Percentiles rank a stretch among this genome's conserved stretches.
Evolutionary conservation across 176 grass and related monocot species (phyloP).

Genomic region (Melocanna baccifera): DNA sequence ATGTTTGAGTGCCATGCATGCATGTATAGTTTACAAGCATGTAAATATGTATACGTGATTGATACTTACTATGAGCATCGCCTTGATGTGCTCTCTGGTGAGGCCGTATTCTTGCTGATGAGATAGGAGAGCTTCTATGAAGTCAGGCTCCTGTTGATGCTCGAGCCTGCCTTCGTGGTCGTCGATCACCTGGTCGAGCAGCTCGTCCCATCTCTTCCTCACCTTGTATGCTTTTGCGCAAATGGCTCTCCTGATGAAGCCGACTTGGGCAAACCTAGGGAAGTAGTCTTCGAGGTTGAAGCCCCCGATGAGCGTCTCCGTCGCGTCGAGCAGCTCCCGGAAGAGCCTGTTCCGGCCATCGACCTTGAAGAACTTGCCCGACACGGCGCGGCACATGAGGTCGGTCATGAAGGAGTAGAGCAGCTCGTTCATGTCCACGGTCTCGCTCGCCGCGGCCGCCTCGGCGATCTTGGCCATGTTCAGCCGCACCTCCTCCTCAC

Average conservation of each 20-base stretch:
- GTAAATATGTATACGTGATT: too few relatives aligned
- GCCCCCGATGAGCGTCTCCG: neutral
- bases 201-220: conserved; percentile 24
- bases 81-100: neutral
- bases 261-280: neutral
- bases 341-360: neutral
- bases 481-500: neutral
- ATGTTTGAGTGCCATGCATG: too few relatives aligned
- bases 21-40: too few relatives aligned
- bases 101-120: neutral
- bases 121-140: neutral
- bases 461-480: neutral
- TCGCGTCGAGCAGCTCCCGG: neutral
- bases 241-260: conserved; percentile 1
- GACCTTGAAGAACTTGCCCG: neutral
- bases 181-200: conserved; percentile 40
- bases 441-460: neutral
- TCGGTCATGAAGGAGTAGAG: conserved; percentile 16
- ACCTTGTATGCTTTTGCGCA: neutral
- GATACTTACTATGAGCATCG: neutral
- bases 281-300: conserved; percentile 37
- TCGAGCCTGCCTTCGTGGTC: neutral
- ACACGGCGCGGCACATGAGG: neutral
- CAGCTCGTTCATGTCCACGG: conserved; percentile 33
- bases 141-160: neutral